A percentile compares a stretch with the other conserved stretches of the same genome.
These are phyloP conservation scores for Brassica cretica DNA, from an alignment of 345 rosid species.

Conservation along the genomic window DNA sequence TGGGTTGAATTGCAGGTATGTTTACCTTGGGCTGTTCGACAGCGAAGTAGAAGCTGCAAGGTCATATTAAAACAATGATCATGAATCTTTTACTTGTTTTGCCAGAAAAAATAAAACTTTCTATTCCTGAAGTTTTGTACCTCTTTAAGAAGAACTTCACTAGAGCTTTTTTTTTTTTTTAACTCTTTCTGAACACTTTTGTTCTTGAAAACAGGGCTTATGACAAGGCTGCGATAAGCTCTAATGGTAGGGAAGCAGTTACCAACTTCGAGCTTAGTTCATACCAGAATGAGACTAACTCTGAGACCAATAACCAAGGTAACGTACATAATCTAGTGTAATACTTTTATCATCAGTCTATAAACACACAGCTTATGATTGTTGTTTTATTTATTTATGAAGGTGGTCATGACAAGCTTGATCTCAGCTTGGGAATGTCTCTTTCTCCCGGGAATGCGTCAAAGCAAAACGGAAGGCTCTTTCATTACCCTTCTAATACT, in stretches of 20 bases:
- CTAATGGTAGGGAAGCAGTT: slow-evolving; percentile 87
- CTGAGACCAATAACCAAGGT: slow-evolving; percentile 61
- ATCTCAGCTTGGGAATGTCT: slow-evolving; percentile 41
- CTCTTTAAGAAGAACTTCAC: slow-evolving; percentile 44
- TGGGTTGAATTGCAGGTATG: slow-evolving; percentile 96
- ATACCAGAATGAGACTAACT: slow-evolving; percentile 60
- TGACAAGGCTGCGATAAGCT: slow-evolving; percentile 91
- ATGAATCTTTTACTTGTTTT: slow-evolving; percentile 44
- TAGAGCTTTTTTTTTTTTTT: neutral
- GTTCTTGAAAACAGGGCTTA: slow-evolving; percentile 78
- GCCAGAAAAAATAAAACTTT: neutral
- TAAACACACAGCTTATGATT: slow-evolving; percentile 21
- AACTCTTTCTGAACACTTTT: slow-evolving; percentile 49
- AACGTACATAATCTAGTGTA: neutral
- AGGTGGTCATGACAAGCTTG: slow-evolving; percentile 38
- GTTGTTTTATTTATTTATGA: neutral
- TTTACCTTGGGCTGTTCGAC: slow-evolving; percentile 98
- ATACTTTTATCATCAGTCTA: neutral
- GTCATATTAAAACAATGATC: slow-evolving; percentile 58
- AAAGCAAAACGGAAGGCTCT: slow-evolving; percentile 34
- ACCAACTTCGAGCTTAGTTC: slow-evolving; percentile 83
- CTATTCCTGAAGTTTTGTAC: slow-evolving; percentile 30
- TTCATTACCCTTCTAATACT: slow-evolving; percentile 29
- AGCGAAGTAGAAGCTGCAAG: slow-evolving; percentile 99
- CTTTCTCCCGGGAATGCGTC: slow-evolving; percentile 26